These are phyloP conservation scores for Adansonia gregorii DNA, from an alignment of 441 rosid genomes.

Conservation along the genomic window DNA sequence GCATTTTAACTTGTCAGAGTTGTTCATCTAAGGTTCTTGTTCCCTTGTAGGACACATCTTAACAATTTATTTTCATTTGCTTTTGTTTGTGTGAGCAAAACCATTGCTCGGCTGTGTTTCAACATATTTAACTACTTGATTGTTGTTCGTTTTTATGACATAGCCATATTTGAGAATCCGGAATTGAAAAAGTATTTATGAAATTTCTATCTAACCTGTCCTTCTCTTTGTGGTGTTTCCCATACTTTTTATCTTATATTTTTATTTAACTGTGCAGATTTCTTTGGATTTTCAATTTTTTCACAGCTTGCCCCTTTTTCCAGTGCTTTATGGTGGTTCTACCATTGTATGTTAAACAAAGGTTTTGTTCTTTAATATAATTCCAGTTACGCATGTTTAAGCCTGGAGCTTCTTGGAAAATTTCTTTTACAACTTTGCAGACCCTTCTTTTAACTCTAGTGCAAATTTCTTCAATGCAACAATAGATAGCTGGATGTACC, in stretches of 20 bases:
- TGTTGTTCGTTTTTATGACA: constrained; percentile 14
- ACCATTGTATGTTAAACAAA: constrained; percentile 69
- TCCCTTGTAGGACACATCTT: constrained; percentile 28
- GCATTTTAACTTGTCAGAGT: constrained; percentile 69
- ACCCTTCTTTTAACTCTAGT: not conserved
- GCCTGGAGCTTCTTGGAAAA: constrained; percentile 10
- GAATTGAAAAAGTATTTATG: constrained; percentile 6
- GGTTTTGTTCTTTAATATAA: constrained; percentile 44
- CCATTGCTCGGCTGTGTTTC: constrained; percentile 14
- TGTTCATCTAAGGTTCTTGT: constrained; percentile 77
- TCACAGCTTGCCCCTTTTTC: constrained; percentile 76
- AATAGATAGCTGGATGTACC: constrained; percentile 61
- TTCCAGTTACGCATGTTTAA: constrained; percentile 25
- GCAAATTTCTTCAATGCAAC: constrained; percentile 26
- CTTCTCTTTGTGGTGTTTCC: not conserved
- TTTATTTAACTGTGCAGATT: constrained; percentile 58
- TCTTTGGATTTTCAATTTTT: constrained; percentile 82
- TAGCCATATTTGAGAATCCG: constrained; percentile 13
- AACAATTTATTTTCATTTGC: constrained; percentile 1
- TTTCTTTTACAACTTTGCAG: constrained; percentile 5
- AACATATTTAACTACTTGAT: constrained; percentile 4
- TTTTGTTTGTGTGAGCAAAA: constrained; percentile 9
- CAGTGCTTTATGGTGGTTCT: constrained; percentile 52
- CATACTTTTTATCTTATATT: not conserved
- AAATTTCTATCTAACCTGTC: not conserved